Base-by-base conservation (phyloP, 1,284 basidiomycete genomes). In the Abortiporus biennis region DNA sequence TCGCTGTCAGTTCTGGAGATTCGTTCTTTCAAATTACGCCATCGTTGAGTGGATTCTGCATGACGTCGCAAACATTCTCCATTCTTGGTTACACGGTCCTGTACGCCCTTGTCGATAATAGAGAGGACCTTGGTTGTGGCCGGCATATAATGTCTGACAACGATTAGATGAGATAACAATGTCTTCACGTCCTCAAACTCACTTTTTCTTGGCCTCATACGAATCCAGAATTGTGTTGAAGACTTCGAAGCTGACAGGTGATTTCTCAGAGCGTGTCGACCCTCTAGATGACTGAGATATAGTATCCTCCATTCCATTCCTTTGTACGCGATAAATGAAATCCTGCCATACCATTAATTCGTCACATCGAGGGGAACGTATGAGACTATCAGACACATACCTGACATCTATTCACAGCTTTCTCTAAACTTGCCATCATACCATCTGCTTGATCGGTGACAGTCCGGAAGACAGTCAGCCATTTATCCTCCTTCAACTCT, bases 351-450 rank as follows among this genome's bases (percentile, higher is more conserved):
- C n/a, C 21, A 8, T 23, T 25, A 16, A n/a, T n/a, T n/a, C n/a
- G n/a, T n/a, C n/a, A 15, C n/a, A n/a, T n/a, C 27, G 27, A 29
- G 27, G 30, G 30, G 15, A 17, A 13, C 17, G 6, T 2, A 15
- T 31, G 37, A 33, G n/a, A 32, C 22, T 15, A 29, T 23, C 3
- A 15, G 36, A 41, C 21, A 64, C 74, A 41, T 54, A 85, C 84
- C 68, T 90, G 83, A 66, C 87, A 92, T 52, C 86, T 76, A 51
- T 81, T 81, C 35, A 94, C 80, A 5, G 87, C 88, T 60, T 92
- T 95, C 67, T 96, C 90, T 49, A 98, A 64, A 55, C 90, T 92
- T 21, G 83, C 80, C 91, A 98, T 94, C 92, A 98, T 95, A 21
- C 88, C 90, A 57, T 94, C 87, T 24, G 92, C 92, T 62, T 97